Conservation (phyloP, 2,329 filamentous ascomycete genomes). For the Ramularia collo-cygni region DNA sequence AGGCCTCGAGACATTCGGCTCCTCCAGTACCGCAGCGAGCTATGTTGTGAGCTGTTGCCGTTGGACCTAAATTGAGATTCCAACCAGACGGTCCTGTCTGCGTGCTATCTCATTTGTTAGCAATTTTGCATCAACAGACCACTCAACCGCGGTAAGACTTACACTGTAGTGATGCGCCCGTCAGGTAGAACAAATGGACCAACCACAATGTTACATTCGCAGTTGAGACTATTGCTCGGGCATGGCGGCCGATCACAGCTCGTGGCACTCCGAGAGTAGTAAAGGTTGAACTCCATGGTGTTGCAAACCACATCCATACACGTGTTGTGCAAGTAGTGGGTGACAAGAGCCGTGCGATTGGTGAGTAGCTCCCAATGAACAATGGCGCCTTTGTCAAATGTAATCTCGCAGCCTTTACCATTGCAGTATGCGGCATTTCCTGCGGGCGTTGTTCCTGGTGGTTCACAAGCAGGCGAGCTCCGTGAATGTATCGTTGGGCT, state of each 20-base stretch:
- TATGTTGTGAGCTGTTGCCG: conserved; percentile 11
- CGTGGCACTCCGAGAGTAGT: conserved; percentile 11
- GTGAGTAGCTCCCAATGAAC: conserved; percentile 14
- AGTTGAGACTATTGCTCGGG: conserved; percentile 18
- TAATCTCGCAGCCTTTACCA: conserved; percentile 13
- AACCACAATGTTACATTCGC: conserved; percentile 19
- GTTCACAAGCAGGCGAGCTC: conserved; percentile 2
- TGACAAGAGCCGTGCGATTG: conserved; percentile 11
- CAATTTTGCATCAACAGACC: no score
- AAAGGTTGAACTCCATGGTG: conserved; percentile 12
- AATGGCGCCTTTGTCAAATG: conserved; percentile 14
- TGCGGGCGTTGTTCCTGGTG: not conserved
- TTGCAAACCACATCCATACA: conserved; percentile 21
- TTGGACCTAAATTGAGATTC: conserved; percentile 19
- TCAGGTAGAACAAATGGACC: conserved; percentile 14
- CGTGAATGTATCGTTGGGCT: no score
- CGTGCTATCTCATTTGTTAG: conserved; percentile 3
- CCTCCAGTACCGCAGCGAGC: conserved; percentile 7
- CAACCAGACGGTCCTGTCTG: conserved; percentile 16
- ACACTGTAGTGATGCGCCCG: conserved; percentile 16
- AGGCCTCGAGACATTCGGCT: conserved; percentile 7
- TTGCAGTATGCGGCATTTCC: conserved; percentile 9
- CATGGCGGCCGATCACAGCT: conserved; percentile 16
- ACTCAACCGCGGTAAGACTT: not conserved
- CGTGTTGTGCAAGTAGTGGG: conserved; percentile 10